These are phyloP conservation scores for Jamesozyma lodderae DNA, from an alignment of 805 yeast species.

Conservation along the genomic window DNA sequence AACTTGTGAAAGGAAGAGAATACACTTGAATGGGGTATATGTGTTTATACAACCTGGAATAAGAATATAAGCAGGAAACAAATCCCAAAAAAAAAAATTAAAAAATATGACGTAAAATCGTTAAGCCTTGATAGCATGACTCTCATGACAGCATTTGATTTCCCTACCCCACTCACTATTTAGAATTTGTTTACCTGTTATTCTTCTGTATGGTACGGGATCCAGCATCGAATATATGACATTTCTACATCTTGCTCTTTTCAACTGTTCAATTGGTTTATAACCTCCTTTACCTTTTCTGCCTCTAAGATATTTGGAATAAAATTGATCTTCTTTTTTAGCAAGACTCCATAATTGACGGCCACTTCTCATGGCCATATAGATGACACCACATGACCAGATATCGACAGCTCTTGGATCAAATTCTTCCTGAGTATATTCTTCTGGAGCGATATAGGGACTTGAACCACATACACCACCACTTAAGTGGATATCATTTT, in stretches of 20 bases:
- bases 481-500: constrained; percentile 54
- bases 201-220: constrained; percentile 80
- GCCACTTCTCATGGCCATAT: constrained; percentile 92
- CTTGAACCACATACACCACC: constrained; percentile 78
- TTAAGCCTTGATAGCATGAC: constrained; percentile 1
- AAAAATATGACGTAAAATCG: no score
- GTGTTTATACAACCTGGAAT: no score
- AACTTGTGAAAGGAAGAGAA: no score
- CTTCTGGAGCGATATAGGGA: constrained; percentile 91
- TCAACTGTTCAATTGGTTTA: constrained; percentile 80
- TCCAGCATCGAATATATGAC: constrained; percentile 90
- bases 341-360: constrained; percentile 89
- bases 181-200: constrained; percentile 78
- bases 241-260: constrained; percentile 82
- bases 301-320: constrained; percentile 60
- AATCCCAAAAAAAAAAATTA: no score
- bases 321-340: constrained; percentile 71
- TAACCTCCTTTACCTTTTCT: constrained; percentile 80
- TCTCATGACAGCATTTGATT: constrained; percentile 54
- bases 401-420: constrained; percentile 79
- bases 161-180: constrained; percentile 96
- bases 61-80: no score
- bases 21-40: no score
- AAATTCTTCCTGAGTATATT: constrained; percentile 51
- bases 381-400: constrained; percentile 91